These are phyloP conservation scores for Cyclostephanos invisitatus DNA, from an alignment of 108 stramenopile genomes.

Conservation along the genomic window DNA sequence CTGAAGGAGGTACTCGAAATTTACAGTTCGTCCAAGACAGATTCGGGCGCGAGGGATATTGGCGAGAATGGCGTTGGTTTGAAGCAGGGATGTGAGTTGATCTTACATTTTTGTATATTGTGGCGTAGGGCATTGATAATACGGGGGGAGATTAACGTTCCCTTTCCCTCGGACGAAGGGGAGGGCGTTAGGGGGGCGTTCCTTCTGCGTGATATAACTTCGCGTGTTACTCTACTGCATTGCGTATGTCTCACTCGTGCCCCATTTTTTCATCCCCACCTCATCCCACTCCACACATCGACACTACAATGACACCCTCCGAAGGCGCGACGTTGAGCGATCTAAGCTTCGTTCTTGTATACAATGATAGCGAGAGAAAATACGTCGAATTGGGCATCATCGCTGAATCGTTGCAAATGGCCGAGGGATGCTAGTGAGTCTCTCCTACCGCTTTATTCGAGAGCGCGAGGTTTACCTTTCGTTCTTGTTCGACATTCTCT, in stretches of 20 bases:
- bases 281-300: neutral
- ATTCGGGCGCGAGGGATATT: constrained; percentile 47
- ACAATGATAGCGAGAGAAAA: neutral
- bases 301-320: neutral
- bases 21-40: constrained; percentile 58
- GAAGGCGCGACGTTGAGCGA: constrained; percentile 48
- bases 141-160: too few relatives aligned
- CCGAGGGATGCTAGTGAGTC: constrained; percentile 43
- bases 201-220: too few relatives aligned
- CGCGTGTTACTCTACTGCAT: too few relatives aligned
- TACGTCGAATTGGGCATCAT: constrained; percentile 50
- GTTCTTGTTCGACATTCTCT: too few relatives aligned
- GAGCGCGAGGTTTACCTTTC: too few relatives aligned
- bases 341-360: constrained; percentile 45
- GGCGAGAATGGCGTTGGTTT: constrained; percentile 81
- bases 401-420: constrained; percentile 51
- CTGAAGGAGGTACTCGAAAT: constrained; percentile 57
- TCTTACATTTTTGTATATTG: neutral
- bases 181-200: too few relatives aligned
- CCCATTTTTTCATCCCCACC: neutral
- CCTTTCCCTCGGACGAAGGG: too few relatives aligned
- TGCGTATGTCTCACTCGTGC: too few relatives aligned
- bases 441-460: neutral
- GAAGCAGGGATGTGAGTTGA: constrained; percentile 67
- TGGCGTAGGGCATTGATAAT: constrained; percentile 4